Evolutionary conservation across 1,284 basidiomycete species (phyloP), one percentile per base, ranked within the genome.

Genomic region (Naganishia liquefaciens): DNA sequence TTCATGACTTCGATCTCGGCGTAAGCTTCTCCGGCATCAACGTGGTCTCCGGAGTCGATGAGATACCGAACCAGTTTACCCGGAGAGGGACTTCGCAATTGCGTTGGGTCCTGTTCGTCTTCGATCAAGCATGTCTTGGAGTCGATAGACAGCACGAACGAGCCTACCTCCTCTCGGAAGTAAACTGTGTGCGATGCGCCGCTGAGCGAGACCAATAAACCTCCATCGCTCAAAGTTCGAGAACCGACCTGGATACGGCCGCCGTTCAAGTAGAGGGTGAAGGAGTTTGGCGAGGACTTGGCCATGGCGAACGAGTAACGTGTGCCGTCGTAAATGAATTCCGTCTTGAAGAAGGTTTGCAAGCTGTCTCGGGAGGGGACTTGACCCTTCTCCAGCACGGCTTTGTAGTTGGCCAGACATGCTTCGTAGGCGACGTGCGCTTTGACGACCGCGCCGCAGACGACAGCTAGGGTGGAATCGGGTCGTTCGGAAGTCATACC

Each of bases 1-100:
- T 97, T 97, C 93, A 96, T 96, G 71, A 96, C 93, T 85, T 99
- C 96, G 63, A 99, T 98, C 79, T 99, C 96, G 63, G 96, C 96
- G 77, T 98, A 99, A 65, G 92, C 87, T 71, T 98, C 93, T 39
- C 96, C 95, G 68, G 93, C 91, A 68, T 90, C 89, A 80, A 99
- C 85, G 78, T 99, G 96, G 70, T 98, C 95, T 23, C 96, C 96
- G 67, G 91, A 95, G 74, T 99, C 95, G 69, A 99, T 88, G 69
- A 99, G 86, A 83, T 90, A 95, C 60, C 94, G 86, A 65, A 99
- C 87, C 54, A 99, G 86, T 82, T 99, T 99, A 57, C 96, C 96
- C 27, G 96, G 96, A 80, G 89, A 93, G 13, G 96, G 96, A 74
- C 90, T 93, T 73, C 95, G 85, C 64, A 99, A 84, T 79, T 99